A percentile compares a stretch with the other conserved stretches of the same genome.
phyloP scores from a whole-genome alignment of 176 grass and related monocot genomes.

The Neostapfia colusana region DNA sequence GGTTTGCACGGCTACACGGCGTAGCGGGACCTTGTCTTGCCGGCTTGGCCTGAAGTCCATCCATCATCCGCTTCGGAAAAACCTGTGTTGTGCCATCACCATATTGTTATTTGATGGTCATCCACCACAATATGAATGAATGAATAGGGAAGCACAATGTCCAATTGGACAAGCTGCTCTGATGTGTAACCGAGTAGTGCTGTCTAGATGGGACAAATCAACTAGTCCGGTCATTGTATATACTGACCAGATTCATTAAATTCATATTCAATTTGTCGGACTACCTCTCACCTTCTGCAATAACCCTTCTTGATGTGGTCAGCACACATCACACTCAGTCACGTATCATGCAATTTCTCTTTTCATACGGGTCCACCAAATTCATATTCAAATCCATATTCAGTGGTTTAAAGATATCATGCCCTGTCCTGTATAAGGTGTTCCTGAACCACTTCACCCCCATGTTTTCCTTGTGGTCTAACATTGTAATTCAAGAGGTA shows the following conservation, averaged over 20 bases:
- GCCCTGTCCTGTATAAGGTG: background rate
- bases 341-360: no score
- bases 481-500: no score
- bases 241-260: constrained; percentile 57
- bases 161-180: constrained; percentile 32
- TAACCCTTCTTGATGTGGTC: no score
- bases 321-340: no score
- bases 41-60: background rate
- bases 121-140: constrained; percentile 40
- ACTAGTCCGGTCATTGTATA: constrained; percentile 41
- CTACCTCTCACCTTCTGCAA: no score
- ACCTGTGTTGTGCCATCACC: constrained; percentile 14
- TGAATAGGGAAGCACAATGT: constrained; percentile 48
- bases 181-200: constrained; percentile 46
- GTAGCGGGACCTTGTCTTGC: constrained; percentile 13
- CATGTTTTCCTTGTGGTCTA: background rate
- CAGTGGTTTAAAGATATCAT: constrained; percentile 36
- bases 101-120: constrained; percentile 30
- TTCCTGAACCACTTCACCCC: background rate
- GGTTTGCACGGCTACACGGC: constrained; percentile 15
- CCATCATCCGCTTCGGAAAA: background rate
- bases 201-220: constrained; percentile 40
- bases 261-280: constrained; percentile 40
- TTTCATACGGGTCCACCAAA: no score
- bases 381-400: no score